phyloP scores from a whole-genome alignment of 179 eudicot species.

The Corrigiola litoralis region DNA sequence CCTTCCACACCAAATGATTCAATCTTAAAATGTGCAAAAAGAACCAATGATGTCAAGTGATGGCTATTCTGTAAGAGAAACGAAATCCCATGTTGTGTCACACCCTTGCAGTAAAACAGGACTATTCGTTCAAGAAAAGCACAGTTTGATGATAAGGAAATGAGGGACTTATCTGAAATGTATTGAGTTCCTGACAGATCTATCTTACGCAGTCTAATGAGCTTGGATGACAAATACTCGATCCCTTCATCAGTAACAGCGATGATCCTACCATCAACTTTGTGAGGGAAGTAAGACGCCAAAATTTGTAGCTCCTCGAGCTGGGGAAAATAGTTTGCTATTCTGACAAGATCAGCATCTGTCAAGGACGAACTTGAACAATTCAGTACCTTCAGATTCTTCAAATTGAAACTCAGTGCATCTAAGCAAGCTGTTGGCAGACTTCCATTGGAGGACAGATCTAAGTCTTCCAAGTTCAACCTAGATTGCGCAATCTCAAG shows the following conservation, averaged over 20 bases:
- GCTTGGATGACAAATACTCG: conserved; percentile 18
- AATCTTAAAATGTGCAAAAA: conserved; percentile 7
- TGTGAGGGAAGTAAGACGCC: neutral
- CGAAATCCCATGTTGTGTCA: conserved; percentile 24
- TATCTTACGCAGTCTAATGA: conserved; percentile 23
- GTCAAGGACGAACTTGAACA: conserved; percentile 8
- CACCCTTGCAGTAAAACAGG: neutral
- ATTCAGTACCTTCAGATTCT: conserved; percentile 18
- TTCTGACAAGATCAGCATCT: conserved; percentile 20
- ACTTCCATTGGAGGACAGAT: conserved; percentile 6
- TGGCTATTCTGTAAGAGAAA: conserved; percentile 19
- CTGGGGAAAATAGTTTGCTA: conserved; percentile 20
- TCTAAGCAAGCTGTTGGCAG: conserved; percentile 15
- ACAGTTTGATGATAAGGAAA: conserved; percentile 30
- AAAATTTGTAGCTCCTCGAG: conserved; percentile 26
- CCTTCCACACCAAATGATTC: neutral
- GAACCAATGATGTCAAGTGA: conserved; percentile 17
- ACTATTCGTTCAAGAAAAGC: conserved; percentile 14
- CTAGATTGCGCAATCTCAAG: conserved; percentile 20
- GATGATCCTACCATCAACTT: neutral
- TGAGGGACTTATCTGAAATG: conserved; percentile 33
- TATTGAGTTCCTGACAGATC: conserved; percentile 17
- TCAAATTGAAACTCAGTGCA: conserved; percentile 18
- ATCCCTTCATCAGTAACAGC: conserved; percentile 31
- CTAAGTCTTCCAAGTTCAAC: conserved; percentile 27